Evolutionary conservation across 2,329 filamentous ascomycete species (phyloP).

Genomic region (Coniochaeta sp.): DNA sequence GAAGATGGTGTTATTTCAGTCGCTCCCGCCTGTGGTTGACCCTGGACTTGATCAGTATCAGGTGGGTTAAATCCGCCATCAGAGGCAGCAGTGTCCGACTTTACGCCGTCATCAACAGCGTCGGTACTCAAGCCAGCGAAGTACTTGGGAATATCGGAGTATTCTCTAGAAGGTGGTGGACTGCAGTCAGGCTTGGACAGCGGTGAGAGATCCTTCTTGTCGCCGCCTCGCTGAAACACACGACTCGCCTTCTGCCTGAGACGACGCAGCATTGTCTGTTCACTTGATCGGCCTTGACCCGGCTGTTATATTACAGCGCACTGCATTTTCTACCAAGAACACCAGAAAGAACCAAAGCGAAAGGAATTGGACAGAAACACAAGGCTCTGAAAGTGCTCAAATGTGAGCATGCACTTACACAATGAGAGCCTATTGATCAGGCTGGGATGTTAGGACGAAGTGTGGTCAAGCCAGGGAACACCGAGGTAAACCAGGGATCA

Average conservation of each 20-base stretch:
- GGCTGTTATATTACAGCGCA: background rate
- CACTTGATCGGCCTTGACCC: background rate
- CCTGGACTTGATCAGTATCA: background rate
- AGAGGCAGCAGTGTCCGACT: background rate
- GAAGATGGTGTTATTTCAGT: background rate
- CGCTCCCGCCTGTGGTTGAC: background rate
- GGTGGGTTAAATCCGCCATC: background rate
- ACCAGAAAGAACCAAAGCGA: background rate
- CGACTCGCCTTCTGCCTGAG: conserved; percentile 15
- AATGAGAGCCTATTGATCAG: no score
- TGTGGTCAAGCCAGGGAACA: no score
- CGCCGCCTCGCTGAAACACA: conserved; percentile 8
- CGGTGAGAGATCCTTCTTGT: background rate
- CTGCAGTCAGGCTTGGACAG: background rate
- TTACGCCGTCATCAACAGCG: background rate
- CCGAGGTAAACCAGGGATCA: no score
- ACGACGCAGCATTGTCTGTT: conserved; percentile 15
- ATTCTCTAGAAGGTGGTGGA: background rate
- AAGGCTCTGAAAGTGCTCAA: no score
- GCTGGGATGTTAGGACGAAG: no score
- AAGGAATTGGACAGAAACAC: background rate
- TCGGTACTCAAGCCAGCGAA: background rate
- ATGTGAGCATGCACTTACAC: no score
- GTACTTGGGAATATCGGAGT: background rate
- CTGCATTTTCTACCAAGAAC: background rate